Conservation (phyloP, 176 grass and related monocot species). For the Zea mays region DNA sequence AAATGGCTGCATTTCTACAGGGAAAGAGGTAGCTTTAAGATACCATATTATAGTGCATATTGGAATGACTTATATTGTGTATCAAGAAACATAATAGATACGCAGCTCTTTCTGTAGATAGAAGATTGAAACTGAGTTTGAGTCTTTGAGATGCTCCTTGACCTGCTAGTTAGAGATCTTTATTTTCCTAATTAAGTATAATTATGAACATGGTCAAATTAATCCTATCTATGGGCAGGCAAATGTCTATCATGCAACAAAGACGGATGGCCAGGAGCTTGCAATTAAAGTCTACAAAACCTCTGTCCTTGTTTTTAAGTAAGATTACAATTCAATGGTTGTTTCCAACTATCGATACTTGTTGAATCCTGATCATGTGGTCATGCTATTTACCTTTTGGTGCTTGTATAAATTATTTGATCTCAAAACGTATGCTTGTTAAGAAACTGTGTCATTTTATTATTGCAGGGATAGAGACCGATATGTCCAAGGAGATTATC, state of each 20-base stretch:
- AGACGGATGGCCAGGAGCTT: conserved; percentile 75
- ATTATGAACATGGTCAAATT: background rate
- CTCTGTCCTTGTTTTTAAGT: conserved; percentile 99
- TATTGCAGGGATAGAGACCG: conserved; percentile 88
- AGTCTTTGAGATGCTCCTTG: background rate
- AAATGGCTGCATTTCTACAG: conserved; percentile 98
- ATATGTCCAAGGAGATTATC: conserved; percentile 97
- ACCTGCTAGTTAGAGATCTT: background rate
- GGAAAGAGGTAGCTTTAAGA: conserved; percentile 71
- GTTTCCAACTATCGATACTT: conserved; percentile 6
- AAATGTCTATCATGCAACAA: conserved; percentile 99
- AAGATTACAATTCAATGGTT: conserved; percentile 38
- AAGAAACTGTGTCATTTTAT: conserved; percentile 36
- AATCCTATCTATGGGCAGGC: conserved; percentile 50
- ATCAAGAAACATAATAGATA: background rate
- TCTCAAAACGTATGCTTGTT: conserved; percentile 1
- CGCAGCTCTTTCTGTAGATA: background rate
- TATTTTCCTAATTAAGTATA: background rate
- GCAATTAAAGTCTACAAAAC: conserved; percentile 99
- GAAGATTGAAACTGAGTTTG: background rate
- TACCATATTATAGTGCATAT: background rate
- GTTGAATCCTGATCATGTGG: conserved; percentile 30
- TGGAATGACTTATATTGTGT: background rate
- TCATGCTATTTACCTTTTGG: conserved; percentile 4
- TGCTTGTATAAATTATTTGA: conserved; percentile 12